phyloP scores from a whole-genome alignment of 805 yeast genomes.

The Saccharomycopsis schoenii region DNA sequence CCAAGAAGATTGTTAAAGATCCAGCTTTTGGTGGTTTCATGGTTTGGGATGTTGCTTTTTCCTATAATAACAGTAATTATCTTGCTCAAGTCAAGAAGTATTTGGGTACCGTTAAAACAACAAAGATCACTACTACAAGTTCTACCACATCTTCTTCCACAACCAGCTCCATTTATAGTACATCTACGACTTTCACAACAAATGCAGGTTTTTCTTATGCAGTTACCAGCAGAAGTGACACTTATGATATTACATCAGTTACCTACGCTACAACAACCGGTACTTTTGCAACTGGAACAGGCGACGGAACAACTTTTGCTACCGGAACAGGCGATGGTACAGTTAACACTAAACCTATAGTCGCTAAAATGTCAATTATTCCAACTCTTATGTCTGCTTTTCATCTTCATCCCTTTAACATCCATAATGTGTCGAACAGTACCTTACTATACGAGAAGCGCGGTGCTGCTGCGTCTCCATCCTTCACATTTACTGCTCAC shows the following conservation, averaged over 20 bases:
- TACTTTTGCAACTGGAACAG: neutral
- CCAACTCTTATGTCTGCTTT: neutral
- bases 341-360: neutral
- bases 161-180: neutral
- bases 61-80: slow-evolving; percentile 19
- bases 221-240: neutral
- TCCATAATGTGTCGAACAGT: neutral
- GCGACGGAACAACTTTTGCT: neutral
- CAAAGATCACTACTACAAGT: neutral
- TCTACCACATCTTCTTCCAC: neutral
- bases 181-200: neutral
- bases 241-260: no score
- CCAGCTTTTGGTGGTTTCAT: slow-evolving; percentile 16
- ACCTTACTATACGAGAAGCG: neutral
- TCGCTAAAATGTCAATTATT: neutral
- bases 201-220: neutral
- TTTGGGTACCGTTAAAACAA: neutral
- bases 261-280: neutral
- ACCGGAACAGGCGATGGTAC: neutral
- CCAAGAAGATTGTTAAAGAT: slow-evolving; percentile 8
- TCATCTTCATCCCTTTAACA: neutral
- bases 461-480: neutral
- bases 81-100: neutral
- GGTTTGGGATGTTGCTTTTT: slow-evolving; percentile 23
- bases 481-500: neutral